Base-by-base conservation (phyloP, 768 basidiomycete species). In the Boletus sensibilis region DNA sequence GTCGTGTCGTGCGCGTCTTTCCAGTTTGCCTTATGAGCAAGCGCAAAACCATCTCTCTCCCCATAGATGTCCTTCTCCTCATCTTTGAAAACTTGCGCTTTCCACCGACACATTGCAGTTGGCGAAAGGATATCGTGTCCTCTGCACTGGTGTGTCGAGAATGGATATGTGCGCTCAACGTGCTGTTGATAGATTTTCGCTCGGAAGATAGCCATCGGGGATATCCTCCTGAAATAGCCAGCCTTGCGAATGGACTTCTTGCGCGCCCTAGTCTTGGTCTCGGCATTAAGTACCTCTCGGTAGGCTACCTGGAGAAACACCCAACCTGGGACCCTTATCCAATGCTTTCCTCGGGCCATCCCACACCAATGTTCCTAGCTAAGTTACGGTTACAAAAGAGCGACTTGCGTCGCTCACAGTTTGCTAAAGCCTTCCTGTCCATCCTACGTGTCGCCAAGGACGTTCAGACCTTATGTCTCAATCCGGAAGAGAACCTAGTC, bases 151-250 rank as follows among this genome's bases (percentile, higher is more conserved):
- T 60, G 7, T 61, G 60, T 14, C 53, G 41, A 25, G 33, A 50
- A 27, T 60, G 60, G 60, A 38, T 40, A 1, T 61, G 59, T 13
- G 59, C 59, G 18, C 61, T 61, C 48, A 11, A 45, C 59, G 1
- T 40, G 10, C 44, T 61, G 13, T 25, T 53, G 52, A n/a, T 25
- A 37, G 55, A 62, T 27, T 62, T 61, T 48, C 49, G 51, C 42
- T 50, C 33, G 23, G 5, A n/a, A 8, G 31, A 44, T 1, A 18
- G 1, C 20, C 50, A 50, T 27, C 25, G 9, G 11, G 44, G 48
- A 23, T 4, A 50, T 12, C 55, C 54, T 13, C 52, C 60, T 12
- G 60, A 62, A 21, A 38, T 62, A 35, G 11, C 8, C 25, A 20
- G 20, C 16, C 51, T 62, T 41, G 39, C 55, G 10, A 46, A 21